Percentiles rank a stretch among this genome's conserved stretches.
phyloP scores from a whole-genome alignment of 2,329 filamentous ascomycete genomes.

The Verticillium albo-atrum region DNA sequence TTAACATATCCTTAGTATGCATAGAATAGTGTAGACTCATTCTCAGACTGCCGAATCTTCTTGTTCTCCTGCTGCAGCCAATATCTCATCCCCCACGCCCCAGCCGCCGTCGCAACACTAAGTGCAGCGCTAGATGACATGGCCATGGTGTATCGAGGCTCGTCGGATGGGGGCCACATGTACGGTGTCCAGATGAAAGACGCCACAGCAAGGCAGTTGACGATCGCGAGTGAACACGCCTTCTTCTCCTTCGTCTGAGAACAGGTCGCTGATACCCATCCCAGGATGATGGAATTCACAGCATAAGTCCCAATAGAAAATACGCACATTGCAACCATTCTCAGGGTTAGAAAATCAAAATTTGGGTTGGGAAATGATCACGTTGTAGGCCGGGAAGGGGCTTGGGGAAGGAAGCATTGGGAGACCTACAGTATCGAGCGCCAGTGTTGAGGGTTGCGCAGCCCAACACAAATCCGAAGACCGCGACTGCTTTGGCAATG shows the following conservation, averaged over 20 bases:
- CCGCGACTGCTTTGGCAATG: constrained; percentile 5
- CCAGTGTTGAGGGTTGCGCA: constrained; percentile 24
- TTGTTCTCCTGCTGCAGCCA: constrained; percentile 16
- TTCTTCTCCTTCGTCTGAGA: constrained; percentile 35
- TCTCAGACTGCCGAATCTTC: constrained; percentile 15
- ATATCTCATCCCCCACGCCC: constrained; percentile 12
- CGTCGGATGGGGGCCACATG: constrained; percentile 28
- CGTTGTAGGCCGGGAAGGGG: not conserved
- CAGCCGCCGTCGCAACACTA: constrained; percentile 8
- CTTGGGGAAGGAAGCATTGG: no score
- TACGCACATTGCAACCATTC: constrained; percentile 19
- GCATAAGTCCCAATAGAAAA: constrained; percentile 21
- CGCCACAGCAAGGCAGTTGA: constrained; percentile 13
- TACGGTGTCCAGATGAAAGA: constrained; percentile 20
- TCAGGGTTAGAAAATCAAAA: not conserved
- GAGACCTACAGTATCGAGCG: constrained; percentile 15
- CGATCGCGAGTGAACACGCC: constrained; percentile 28
- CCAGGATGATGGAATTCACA: constrained; percentile 31
- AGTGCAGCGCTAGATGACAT: constrained; percentile 17
- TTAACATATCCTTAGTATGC: constrained; percentile 17
- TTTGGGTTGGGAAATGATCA: no score
- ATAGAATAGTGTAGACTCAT: constrained; percentile 14
- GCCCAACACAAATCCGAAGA: constrained; percentile 10
- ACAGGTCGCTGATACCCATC: constrained; percentile 29
- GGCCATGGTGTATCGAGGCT: constrained; percentile 21